Evolutionary conservation across 257 asterid genomes (phyloP), one percentile per base, ranked within the genome.

Genomic region (Ballota nigra): DNA sequence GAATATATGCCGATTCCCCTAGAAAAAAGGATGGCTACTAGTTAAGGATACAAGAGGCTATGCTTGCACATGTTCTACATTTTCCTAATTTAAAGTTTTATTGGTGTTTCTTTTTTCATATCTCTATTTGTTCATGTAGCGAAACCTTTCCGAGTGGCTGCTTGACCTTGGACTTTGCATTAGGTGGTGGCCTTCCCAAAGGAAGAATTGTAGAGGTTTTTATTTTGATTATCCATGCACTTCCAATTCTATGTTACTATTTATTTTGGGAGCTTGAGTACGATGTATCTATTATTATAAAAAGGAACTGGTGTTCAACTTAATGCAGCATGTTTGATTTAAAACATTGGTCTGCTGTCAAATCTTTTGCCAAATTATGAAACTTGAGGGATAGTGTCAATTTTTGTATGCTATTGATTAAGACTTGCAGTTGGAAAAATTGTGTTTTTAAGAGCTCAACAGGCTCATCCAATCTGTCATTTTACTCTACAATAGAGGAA

Each of bases 171-270:
- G 98, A 94, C 88, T 88, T 91, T 78, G 99, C 99, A 69, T 84
- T 94, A 79, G 97, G 99, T 38, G 99, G 97, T 64, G 99, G 99
- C 63, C 86, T 94, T 66, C 99, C 99, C 73, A 89, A 77, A 86
- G 99, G 99, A 78, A 91, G 99, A 80, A 94, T 94, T 26, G 96
- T 94, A 7, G 99, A 94, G 99, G 99, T 91, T 33, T n/a, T 76
- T 66, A 12, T 57, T 28, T 67, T 28, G 58, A 45, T 12, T 63
- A 12, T 23, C 3, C 19, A 58, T 69, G 26, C 74, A 13, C 57
- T 65, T 18, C 55, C 24, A 51, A 45, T 31, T 22, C 3, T 64
- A 16, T 52, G 19, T 28, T 76, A 15, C n/a, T 57, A 8, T 31
- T 43, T 12, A 13, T 70, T 74, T 73, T 6, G 0, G 0, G 20